Evolutionary conservation across 2,329 filamentous ascomycete species (phyloP), one percentile per base, ranked within the genome.

Genomic region (Blastomyces parvus): DNA sequence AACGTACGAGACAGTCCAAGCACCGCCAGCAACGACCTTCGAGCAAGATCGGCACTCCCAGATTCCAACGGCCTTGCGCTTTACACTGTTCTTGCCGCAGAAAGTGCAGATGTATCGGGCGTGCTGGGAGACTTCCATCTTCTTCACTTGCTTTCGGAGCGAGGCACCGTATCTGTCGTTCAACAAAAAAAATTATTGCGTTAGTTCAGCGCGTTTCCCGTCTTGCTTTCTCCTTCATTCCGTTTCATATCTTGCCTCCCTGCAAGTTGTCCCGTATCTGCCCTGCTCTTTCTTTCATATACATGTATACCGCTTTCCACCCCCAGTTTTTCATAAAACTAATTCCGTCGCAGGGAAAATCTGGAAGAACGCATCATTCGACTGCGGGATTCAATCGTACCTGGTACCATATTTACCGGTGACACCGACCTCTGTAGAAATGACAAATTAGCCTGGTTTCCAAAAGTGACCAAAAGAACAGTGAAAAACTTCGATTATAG

Each of bases 91-190:
- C 88, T 97, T 97, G 78, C 93, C 93, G 86, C 91, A 96, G 89
- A 97, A 99, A 71, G 92, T 93, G 88, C 93, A 97, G 78, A 88
- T 87, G 81, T 97, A 97, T 80, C 89, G 89, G 83, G 91, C 91
- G 86, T 99, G 94, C 83, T 97, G 94, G 76, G 90, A 90, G 81
- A 97, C 90, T 88, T 97, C 94, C 89, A 97, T 96, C 90, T 97
- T 97, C 91, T 97, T 97, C 78, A 94, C 88, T 81, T 91, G 92
- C 87, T 97, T 97, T 83, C 92, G 91, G 82, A 97, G 91, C 77
- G 94, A 97, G 79, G 94, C 93, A 92, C 93, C 94, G 83, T 96
- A 96, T 86, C 91, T 93, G 73, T 66, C 42, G n/a, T 38, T 46
- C 52, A 27, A 63, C 62, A 65, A 66, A 46, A 59, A 40, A 52